Base-by-base conservation (phyloP, 1,284 basidiomycete genomes). In the Tilletia indica region DNA sequence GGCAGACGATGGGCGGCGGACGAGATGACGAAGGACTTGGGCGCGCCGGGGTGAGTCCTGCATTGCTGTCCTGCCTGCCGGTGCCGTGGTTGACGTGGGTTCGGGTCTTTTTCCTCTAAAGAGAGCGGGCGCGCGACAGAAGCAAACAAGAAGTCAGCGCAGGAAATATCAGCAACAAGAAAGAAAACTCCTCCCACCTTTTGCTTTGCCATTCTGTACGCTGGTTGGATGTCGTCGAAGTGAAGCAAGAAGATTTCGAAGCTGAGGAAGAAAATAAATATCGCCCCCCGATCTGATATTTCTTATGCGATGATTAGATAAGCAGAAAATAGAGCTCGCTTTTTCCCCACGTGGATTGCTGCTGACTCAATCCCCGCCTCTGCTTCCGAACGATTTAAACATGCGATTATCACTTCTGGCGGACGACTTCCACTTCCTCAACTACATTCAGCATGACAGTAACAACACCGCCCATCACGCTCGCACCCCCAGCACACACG, bases 1-100 rank as follows among this genome's bases (percentile, higher is more conserved):
- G 88, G 16, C 95, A 94, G 42, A 98, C 94, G 72, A 91, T 90
- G 61, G 0, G 61, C 19, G 58, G 96, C 96, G 85, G 95, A 92
- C 82, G 95, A 96, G 84, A 99, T 94, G 76, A 99, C 92, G 83
- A 89, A 89, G 34, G 87, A 88, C 81, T 88, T 88, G 21, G 88
- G 88, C 14, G 80, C 81, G 14, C 61, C 71, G 2, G 77, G 0
- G 79, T 77, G 11, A 75, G 70, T 25, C 72, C 68, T 0, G 76
- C 73, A 48, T 72, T 74, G 63, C 78, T 77, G 78, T 78, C 79
- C 61, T 78, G 79, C 19, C 71, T 67, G 19, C 25, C 25, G 6
- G 58, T 38, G 45, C n/a, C 68, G 9, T 42, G 34, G 68, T 80
- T 81, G 74, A 82, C 72, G 63, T 83, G 82, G 38, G 82, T 83